Evolutionary conservation across 2,329 filamentous ascomycete genomes (phyloP).

Genomic region (Colletotrichum sublineola): DNA sequence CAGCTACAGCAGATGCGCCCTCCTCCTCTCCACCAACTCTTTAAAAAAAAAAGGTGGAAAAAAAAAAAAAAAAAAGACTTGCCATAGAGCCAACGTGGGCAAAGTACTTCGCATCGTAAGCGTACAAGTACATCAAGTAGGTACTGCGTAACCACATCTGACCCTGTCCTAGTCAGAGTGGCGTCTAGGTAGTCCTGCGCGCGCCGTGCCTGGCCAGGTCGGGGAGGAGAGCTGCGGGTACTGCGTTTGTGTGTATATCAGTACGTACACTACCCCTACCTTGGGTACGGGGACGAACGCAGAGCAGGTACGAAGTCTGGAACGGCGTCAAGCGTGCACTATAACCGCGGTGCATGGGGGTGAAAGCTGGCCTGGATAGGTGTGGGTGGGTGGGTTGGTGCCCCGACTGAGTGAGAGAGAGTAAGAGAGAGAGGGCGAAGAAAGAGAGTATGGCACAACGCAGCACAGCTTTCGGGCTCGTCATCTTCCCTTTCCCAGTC

Average conservation of each 20-base stretch:
- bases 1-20: no score
- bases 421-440: neutral
- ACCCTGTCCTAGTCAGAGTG: constrained; percentile 33
- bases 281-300: neutral
- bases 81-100: constrained; percentile 8
- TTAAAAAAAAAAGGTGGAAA: neutral
- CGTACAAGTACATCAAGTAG: neutral
- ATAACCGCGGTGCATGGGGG: constrained; percentile 14
- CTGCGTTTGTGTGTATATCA: neutral
- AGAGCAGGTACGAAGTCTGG: constrained; percentile 25
- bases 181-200: constrained; percentile 19
- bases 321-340: constrained; percentile 9
- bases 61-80: neutral
- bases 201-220: constrained; percentile 38
- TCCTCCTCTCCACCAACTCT: neutral
- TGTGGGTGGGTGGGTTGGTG: constrained; percentile 14
- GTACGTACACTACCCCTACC: neutral
- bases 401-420: neutral
- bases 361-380: constrained; percentile 4
- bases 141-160: constrained; percentile 21
- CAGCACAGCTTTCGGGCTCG: constrained; percentile 12
- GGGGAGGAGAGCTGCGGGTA: constrained; percentile 33
- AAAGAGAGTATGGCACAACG: neutral
- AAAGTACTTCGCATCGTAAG: constrained; percentile 25
- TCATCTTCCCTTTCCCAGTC: constrained; percentile 14